A percentile compares a stretch with the other conserved stretches of the same genome.
These are phyloP conservation scores for Puccinellia tenuiflora DNA, from an alignment of 176 grass and related monocot genomes.

Conservation along the genomic window DNA sequence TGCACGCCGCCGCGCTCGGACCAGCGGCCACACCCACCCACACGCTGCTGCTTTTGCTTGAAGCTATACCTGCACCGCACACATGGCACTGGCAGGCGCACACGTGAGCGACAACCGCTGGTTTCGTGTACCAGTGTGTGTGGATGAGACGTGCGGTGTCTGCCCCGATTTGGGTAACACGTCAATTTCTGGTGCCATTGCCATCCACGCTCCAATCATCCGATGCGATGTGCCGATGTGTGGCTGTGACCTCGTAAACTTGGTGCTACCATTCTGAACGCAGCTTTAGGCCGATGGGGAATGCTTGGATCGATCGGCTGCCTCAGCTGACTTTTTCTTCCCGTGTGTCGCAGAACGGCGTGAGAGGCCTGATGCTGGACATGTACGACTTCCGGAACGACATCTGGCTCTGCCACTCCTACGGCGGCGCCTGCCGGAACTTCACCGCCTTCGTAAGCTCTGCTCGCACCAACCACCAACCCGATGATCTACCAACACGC, in stretches of 20 bases:
- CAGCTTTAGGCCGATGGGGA: too few relatives aligned
- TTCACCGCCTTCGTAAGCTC: conserved; percentile 84
- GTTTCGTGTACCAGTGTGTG: not conserved
- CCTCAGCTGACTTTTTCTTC: not conserved
- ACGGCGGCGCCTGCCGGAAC: conserved; percentile 73
- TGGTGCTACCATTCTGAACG: too few relatives aligned
- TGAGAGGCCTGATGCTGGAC: conserved; percentile 93
- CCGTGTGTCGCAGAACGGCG: conserved; percentile 53
- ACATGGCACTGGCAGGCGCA: not conserved
- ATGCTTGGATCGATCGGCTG: not conserved
- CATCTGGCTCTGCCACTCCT: conserved; percentile 93
- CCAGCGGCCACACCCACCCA: not conserved
- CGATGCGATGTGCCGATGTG: not conserved
- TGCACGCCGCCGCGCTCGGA: conserved; percentile 17
- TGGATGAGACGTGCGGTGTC: not conserved
- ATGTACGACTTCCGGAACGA: conserved; percentile 87
- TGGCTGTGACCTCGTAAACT: not conserved
- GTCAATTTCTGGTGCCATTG: not conserved
- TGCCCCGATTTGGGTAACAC: not conserved
- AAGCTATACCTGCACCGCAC: not conserved
- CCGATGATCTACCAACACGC: not conserved
- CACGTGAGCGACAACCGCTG: not conserved
- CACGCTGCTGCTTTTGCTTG: not conserved
- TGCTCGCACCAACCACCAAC: not conserved
- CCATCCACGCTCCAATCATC: not conserved